Conservation (phyloP, 2,329 filamentous ascomycete genomes). For the Triangularia verruculosa region DNA sequence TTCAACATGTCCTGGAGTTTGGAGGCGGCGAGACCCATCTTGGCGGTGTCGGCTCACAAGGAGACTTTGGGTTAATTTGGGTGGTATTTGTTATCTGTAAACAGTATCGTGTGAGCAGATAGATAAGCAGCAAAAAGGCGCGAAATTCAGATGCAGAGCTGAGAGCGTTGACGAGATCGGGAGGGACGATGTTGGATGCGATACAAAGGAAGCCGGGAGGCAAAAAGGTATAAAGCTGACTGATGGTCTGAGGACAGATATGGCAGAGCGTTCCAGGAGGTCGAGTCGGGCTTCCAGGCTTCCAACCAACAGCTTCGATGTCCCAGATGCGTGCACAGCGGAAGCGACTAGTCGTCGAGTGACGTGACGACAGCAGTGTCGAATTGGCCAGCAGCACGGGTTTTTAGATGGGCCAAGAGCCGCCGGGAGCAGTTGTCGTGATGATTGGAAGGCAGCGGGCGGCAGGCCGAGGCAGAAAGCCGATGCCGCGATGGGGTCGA, state of each 20-base stretch:
- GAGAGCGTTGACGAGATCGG: background rate
- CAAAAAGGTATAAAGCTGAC: constrained; percentile 14
- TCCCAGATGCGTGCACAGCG: constrained; percentile 6
- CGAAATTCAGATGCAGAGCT: background rate
- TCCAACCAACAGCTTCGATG: constrained; percentile 14
- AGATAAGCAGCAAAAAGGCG: constrained; percentile 11
- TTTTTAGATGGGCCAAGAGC: constrained; percentile 12
- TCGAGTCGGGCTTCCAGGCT: constrained; percentile 4
- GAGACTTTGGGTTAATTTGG: constrained; percentile 13
- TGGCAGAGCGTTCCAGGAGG: constrained; percentile 19
- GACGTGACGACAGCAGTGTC: constrained; percentile 13
- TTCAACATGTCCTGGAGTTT: constrained; percentile 55
- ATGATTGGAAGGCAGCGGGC: constrained; percentile 14
- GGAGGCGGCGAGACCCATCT: constrained; percentile 97
- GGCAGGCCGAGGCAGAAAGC: constrained; percentile 24
- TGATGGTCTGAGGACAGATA: constrained; percentile 30
- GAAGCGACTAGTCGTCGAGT: constrained; percentile 9
- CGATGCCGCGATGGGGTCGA: constrained; percentile 19
- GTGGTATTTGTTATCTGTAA: constrained; percentile 16
- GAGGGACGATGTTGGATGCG: background rate
- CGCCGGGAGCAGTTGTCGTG: constrained; percentile 19
- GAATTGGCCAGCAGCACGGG: constrained; percentile 17
- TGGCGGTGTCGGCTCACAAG: constrained; percentile 46
- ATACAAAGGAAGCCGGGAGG: constrained; percentile 14
- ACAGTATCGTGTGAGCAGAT: constrained; percentile 21